Percentiles rank a stretch among this genome's conserved stretches.
Conservation (phyloP, 2,329 filamentous ascomycete genomes). For the Pyrenochaeta sp. region DNA sequence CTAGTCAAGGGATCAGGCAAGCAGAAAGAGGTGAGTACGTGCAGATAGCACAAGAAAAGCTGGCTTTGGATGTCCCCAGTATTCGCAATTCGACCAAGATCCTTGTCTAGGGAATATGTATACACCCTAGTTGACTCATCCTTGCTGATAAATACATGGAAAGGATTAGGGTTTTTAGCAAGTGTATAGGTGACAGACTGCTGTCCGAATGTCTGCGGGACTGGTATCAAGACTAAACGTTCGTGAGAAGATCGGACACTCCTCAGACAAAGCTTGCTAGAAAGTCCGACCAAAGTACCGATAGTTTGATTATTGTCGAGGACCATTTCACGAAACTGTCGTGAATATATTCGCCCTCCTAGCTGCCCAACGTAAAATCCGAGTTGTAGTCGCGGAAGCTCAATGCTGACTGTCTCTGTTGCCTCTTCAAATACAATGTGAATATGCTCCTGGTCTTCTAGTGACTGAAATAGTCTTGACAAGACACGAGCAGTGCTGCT, state of each 20-base stretch:
- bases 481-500: conserved; percentile 20
- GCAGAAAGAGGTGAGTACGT: conserved; percentile 63
- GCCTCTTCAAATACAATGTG: conserved; percentile 22
- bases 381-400: conserved; percentile 22
- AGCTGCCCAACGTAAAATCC: conserved; percentile 14
- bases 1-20: conserved; percentile 60
- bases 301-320: conserved; percentile 35
- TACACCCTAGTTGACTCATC: conserved; percentile 44
- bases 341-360: conserved; percentile 24
- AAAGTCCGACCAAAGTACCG: conserved; percentile 34
- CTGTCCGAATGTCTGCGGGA: conserved; percentile 10
- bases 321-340: conserved; percentile 36
- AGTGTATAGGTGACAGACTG: conserved; percentile 14
- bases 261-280: conserved; percentile 33
- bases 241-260: conserved; percentile 12
- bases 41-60: conserved; percentile 61
- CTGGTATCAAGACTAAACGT: conserved; percentile 51
- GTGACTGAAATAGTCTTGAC: conserved; percentile 18
- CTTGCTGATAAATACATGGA: conserved; percentile 20
- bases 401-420: conserved; percentile 17
- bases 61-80: conserved; percentile 62
- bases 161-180: conserved; percentile 6
- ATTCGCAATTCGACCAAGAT: conserved; percentile 61
- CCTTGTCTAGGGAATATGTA: conserved; percentile 59
- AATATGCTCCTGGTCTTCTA: conserved; percentile 27